Evolutionary conservation across 208 protist genomes (phyloP).

Genomic region (Leishmania amazonensis): DNA sequence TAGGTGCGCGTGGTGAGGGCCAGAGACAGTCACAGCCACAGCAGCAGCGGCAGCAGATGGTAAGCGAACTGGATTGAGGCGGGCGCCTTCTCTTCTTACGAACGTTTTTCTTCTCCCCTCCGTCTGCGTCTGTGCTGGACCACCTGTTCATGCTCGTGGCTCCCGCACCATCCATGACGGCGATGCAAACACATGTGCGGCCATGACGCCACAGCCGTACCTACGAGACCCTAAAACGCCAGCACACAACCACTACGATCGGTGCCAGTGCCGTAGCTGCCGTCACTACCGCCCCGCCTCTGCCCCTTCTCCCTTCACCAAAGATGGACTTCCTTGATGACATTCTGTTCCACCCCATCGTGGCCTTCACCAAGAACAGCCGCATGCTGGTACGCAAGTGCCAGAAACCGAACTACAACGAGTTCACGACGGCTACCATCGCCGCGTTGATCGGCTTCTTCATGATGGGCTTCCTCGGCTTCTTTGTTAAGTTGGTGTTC

Average conservation of each 20-base stretch:
- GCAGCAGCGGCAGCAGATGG: background rate
- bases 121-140: background rate
- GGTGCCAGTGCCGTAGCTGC: background rate
- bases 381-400: conserved; percentile 91
- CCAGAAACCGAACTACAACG: conserved; percentile 93
- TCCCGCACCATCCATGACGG: background rate
- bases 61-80: background rate
- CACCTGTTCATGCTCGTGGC: background rate
- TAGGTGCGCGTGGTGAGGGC: background rate
- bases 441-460: conserved; percentile 92
- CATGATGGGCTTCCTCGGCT: conserved; percentile 96
- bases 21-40: background rate
- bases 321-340: conserved; percentile 90
- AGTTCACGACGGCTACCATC: conserved; percentile 90
- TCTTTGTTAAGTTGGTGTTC: conserved; percentile 96
- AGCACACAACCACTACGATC: background rate
- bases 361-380: conserved; percentile 85
- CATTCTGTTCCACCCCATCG: conserved; percentile 72
- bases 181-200: background rate
- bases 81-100: background rate
- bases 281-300: background rate
- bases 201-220: background rate
- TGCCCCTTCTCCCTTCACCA: conserved; percentile 1
- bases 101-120: background rate
- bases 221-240: background rate